A percentile compares a stretch with the other conserved stretches of the same genome.
Conservation (phyloP, 2,329 filamentous ascomycete species). For the Clarireedia hainanense region DNA sequence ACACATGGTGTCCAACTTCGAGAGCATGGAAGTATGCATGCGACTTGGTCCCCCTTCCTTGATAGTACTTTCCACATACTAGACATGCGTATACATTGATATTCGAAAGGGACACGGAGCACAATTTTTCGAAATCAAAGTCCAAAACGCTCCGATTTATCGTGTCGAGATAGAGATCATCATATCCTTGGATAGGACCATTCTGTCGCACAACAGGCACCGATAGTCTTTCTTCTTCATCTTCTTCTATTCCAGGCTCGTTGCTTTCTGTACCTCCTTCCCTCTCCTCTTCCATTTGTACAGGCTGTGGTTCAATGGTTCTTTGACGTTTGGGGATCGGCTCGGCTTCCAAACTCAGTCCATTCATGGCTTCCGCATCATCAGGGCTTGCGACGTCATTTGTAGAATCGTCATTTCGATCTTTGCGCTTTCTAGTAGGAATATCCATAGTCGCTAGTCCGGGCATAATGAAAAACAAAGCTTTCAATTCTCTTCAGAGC, state of each 20-base stretch:
- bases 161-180: slow-evolving; percentile 94
- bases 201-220: slow-evolving; percentile 50
- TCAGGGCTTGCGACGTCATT: background rate
- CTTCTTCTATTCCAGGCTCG: slow-evolving; percentile 24
- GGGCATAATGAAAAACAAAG: background rate
- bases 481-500: background rate
- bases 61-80: slow-evolving; percentile 96
- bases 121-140: slow-evolving; percentile 98
- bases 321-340: slow-evolving; percentile 6
- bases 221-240: slow-evolving; percentile 30
- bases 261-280: slow-evolving; percentile 19
- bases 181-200: slow-evolving; percentile 79
- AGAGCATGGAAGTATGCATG: slow-evolving; percentile 97
- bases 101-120: slow-evolving; percentile 90
- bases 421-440: slow-evolving; percentile 3
- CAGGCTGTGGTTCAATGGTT: slow-evolving; percentile 1
- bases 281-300: slow-evolving; percentile 18
- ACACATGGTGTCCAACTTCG: slow-evolving; percentile 93
- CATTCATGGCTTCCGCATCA: background rate
- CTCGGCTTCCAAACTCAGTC: background rate
- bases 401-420: slow-evolving; percentile 1
- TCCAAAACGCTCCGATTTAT: slow-evolving; percentile 89
- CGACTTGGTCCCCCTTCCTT: slow-evolving; percentile 86
- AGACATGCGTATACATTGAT: slow-evolving; percentile 98
- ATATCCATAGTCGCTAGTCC: background rate